Percentiles rank a stretch among this genome's conserved stretches.
These are phyloP conservation scores for Plasmodium vinckei DNA, from an alignment of 169 alveolate genomes.

Conservation along the genomic window DNA sequence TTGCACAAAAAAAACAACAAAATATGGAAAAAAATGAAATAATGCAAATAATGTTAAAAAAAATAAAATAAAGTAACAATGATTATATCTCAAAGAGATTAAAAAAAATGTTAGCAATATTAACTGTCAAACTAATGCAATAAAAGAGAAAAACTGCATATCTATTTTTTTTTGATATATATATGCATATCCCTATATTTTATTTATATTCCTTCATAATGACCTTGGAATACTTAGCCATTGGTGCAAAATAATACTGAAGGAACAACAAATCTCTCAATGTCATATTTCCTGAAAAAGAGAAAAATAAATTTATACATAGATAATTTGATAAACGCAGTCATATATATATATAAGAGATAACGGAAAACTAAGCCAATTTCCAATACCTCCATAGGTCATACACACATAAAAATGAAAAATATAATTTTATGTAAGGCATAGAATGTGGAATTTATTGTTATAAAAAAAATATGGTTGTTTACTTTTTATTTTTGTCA, in stretches of 20 bases:
- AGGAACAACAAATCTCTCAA: slow-evolving; percentile 73
- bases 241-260: slow-evolving; percentile 61
- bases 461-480: not conserved
- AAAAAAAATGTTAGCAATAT: too few relatives aligned
- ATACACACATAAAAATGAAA: not conserved
- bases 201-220: slow-evolving; percentile 1
- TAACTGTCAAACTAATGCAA: too few relatives aligned
- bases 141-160: too few relatives aligned
- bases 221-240: not conserved
- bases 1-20: too few relatives aligned
- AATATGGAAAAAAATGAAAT: too few relatives aligned
- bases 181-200: not conserved
- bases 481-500: slow-evolving; percentile 66
- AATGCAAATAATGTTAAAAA: too few relatives aligned
- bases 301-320: slow-evolving; percentile 3
- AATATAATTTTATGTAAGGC: not conserved
- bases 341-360: not conserved
- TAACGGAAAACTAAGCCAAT: too few relatives aligned
- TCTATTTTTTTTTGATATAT: too few relatives aligned
- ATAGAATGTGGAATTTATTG: not conserved
- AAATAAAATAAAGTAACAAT: too few relatives aligned
- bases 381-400: too few relatives aligned
- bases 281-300: slow-evolving; percentile 66
- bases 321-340: not conserved
- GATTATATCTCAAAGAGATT: too few relatives aligned